Percentiles rank a stretch among this genome's conserved stretches.
Conservation (phyloP, 305 asterid genomes). For the Fraxinus sp. region DNA sequence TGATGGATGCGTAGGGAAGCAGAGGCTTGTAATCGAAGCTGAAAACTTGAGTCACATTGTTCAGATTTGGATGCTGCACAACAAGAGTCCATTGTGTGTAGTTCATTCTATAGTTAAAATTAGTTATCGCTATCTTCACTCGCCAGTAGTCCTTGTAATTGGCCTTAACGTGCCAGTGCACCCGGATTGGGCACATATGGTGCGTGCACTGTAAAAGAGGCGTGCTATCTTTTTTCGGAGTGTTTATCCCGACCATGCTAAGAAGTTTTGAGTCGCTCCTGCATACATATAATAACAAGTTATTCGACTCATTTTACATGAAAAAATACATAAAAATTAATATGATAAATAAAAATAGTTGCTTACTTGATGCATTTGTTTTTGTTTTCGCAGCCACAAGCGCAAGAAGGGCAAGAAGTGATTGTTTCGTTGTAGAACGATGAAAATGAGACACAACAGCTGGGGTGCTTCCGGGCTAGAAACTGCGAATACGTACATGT, state of each 20-base stretch:
- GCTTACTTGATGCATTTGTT: conserved; percentile 64
- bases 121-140: conserved; percentile 62
- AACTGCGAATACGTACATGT: conserved; percentile 77
- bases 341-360: not conserved
- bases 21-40: conserved; percentile 81
- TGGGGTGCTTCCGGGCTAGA: conserved; percentile 62
- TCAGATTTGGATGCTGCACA: conserved; percentile 76
- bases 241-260: conserved; percentile 70
- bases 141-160: conserved; percentile 75
- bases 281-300: conserved; percentile 2
- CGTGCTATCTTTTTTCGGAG: conserved; percentile 63
- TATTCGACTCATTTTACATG: not conserved
- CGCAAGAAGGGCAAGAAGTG: conserved; percentile 72
- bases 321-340: not conserved
- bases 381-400: conserved; percentile 71
- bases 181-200: conserved; percentile 79
- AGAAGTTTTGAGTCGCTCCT: conserved; percentile 79
- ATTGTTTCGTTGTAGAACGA: conserved; percentile 72
- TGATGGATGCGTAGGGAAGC: conserved; percentile 54
- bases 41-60: conserved; percentile 71
- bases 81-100: conserved; percentile 77
- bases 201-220: conserved; percentile 75
- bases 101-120: conserved; percentile 70
- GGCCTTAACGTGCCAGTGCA: conserved; percentile 75
- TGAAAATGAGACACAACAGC: conserved; percentile 72